Conservation (phyloP, 1,139 yeast genomes). For the Pichia sorboxylosa region DNA sequence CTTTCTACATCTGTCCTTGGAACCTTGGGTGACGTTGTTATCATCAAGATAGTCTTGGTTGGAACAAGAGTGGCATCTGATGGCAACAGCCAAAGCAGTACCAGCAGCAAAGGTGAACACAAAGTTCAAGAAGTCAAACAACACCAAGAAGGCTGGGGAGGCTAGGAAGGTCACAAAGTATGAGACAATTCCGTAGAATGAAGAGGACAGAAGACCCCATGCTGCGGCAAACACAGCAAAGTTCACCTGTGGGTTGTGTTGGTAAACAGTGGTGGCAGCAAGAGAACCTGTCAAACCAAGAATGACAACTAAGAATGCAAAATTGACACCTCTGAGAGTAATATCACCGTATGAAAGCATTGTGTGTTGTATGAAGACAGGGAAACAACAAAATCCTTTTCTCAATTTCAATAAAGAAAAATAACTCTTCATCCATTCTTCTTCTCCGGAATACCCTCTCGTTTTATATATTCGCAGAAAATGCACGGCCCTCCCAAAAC, state of each 20-base stretch:
- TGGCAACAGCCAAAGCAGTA: slow-evolving; percentile 84
- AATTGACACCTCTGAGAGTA: slow-evolving; percentile 61
- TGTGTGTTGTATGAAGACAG: too few species aligned
- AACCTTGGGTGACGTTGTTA: slow-evolving; percentile 68
- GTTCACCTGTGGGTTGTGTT: slow-evolving; percentile 72
- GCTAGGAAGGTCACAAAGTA: slow-evolving; percentile 70
- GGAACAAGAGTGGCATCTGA: slow-evolving; percentile 74
- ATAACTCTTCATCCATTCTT: too few species aligned
- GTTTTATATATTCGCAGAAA: too few species aligned
- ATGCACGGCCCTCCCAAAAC: too few species aligned
- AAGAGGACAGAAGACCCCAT: slow-evolving; percentile 70
- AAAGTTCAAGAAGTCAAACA: slow-evolving; percentile 74
- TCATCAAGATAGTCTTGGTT: slow-evolving; percentile 50
- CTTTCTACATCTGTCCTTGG: slow-evolving; percentile 78
- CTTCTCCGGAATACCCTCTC: too few species aligned
- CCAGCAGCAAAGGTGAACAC: slow-evolving; percentile 93
- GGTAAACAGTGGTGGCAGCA: slow-evolving; percentile 50
- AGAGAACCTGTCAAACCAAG: slow-evolving; percentile 81
- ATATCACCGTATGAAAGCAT: slow-evolving; percentile 61
- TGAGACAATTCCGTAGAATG: slow-evolving; percentile 70
- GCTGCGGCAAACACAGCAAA: slow-evolving; percentile 80
- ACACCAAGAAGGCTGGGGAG: slow-evolving; percentile 69
- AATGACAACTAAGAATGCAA: slow-evolving; percentile 61
- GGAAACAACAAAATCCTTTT: too few species aligned
- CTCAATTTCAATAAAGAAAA: too few species aligned